Evolutionary conservation across 352 stramenopile species (phyloP).

Genomic region (Pilasporangium apinafurcum): DNA sequence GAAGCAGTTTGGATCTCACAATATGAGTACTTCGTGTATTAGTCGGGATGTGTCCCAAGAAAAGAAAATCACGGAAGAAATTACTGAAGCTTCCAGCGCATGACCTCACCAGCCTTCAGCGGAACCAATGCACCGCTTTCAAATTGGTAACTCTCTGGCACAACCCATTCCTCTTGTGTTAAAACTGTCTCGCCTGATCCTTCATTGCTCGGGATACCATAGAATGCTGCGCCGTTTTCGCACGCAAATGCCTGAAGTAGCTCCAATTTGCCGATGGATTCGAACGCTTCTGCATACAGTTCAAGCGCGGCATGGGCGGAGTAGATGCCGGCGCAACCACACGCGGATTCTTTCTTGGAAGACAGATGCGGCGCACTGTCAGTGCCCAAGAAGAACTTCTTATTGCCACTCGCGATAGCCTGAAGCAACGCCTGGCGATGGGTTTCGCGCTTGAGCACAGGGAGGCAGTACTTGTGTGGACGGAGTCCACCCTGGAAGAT

Average conservation of each 20-base stretch:
- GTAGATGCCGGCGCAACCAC: slow-evolving; percentile 96
- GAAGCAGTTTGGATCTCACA: slow-evolving; percentile 29
- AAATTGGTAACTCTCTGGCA: slow-evolving; percentile 91
- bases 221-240: slow-evolving; percentile 95
- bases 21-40: slow-evolving; percentile 3
- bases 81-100: slow-evolving; percentile 86
- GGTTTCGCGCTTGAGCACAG: slow-evolving; percentile 96
- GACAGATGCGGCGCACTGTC: slow-evolving; percentile 96
- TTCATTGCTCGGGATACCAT: slow-evolving; percentile 91
- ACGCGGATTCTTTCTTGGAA: slow-evolving; percentile 88
- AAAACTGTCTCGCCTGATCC: slow-evolving; percentile 85
- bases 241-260: slow-evolving; percentile 93
- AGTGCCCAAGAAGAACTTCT: slow-evolving; percentile 98
- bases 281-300: slow-evolving; percentile 98
- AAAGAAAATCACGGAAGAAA: too few species aligned
- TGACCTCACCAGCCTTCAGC: slow-evolving; percentile 88
- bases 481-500: slow-evolving; percentile 92
- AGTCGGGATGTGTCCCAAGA: background rate
- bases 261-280: slow-evolving; percentile 89
- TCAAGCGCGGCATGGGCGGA: slow-evolving; percentile 95
- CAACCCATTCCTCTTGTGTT: slow-evolving; percentile 85
- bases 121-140: slow-evolving; percentile 84
- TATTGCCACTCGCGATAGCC: slow-evolving; percentile 86
- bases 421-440: slow-evolving; percentile 89
- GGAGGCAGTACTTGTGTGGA: slow-evolving; percentile 99